These are phyloP conservation scores for Pichia insulana DNA, from an alignment of 805 yeast species.

Conservation along the genomic window DNA sequence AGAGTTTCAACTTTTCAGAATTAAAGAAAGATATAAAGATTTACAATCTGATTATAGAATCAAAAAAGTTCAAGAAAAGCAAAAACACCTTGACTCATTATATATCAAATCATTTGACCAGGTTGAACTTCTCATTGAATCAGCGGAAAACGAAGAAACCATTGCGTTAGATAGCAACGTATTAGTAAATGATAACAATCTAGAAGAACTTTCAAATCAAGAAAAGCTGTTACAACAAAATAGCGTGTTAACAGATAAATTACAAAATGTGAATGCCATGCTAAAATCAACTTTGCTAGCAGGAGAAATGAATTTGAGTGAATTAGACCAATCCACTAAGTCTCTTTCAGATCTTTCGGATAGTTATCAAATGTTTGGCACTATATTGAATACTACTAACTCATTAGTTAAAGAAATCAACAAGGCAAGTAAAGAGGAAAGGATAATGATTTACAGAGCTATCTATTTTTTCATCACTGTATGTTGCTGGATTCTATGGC, in stretches of 20 bases:
- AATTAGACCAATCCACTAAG: slow-evolving; percentile 38
- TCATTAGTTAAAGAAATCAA: slow-evolving; percentile 43
- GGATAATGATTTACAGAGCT: slow-evolving; percentile 39
- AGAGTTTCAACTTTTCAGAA: slow-evolving; percentile 12
- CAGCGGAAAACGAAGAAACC: background rate
- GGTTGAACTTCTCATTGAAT: slow-evolving; percentile 6
- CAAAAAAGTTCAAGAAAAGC: slow-evolving; percentile 21
- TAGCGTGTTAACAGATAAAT: slow-evolving; percentile 35
- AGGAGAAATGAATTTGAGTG: slow-evolving; percentile 41
- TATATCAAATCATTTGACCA: slow-evolving; percentile 9
- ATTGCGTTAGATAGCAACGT: background rate
- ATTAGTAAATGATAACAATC: slow-evolving; percentile 21
- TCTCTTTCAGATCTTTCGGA: slow-evolving; percentile 34
- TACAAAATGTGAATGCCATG: slow-evolving; percentile 40
- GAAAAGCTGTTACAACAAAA: slow-evolving; percentile 39
- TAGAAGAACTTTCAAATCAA: slow-evolving; percentile 26
- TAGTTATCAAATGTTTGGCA: slow-evolving; percentile 34
- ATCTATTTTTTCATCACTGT: slow-evolving; percentile 37
- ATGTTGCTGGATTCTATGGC: slow-evolving; percentile 42
- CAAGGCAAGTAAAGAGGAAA: slow-evolving; percentile 41
- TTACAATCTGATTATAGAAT: slow-evolving; percentile 21
- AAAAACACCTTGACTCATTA: slow-evolving; percentile 12
- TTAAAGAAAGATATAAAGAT: slow-evolving; percentile 20
- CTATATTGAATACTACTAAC: slow-evolving; percentile 33
- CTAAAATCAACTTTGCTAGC: slow-evolving; percentile 42